Conservation (phyloP, 1,284 basidiomycete genomes). For the Trichosporon ovoides region DNA sequence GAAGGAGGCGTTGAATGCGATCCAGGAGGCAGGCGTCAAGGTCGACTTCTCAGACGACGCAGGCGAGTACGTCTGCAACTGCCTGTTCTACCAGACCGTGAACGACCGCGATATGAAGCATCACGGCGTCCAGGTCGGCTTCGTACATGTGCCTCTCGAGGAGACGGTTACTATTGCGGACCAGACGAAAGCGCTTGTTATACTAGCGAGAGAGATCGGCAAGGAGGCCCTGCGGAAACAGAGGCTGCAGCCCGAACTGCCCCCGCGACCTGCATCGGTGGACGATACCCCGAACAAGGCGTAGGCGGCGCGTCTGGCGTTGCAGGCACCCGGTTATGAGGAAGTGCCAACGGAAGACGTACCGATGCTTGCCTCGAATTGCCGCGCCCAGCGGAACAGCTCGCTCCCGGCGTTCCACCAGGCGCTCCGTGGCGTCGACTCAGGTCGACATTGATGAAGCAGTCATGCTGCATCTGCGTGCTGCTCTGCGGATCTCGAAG, state of each 20-base stretch:
- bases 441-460: too few species aligned
- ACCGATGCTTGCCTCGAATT: too few species aligned
- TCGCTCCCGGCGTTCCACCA: too few species aligned
- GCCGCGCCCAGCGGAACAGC: too few species aligned
- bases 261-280: too few species aligned
- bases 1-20: background rate
- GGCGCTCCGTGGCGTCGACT: too few species aligned
- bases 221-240: background rate
- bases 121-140: slow-evolving; percentile 8
- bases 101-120: background rate
- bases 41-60: slow-evolving; percentile 12
- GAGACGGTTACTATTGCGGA: slow-evolving; percentile 4
- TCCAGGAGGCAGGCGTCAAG: slow-evolving; percentile 9
- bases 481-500: too few species aligned
- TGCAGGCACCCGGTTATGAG: too few species aligned
- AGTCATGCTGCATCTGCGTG: too few species aligned
- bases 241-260: background rate
- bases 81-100: slow-evolving; percentile 15
- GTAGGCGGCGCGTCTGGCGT: too few species aligned
- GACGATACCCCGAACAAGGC: too few species aligned
- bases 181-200: slow-evolving; percentile 13
- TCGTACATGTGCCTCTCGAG: slow-evolving; percentile 16
- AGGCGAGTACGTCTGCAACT: slow-evolving; percentile 20
- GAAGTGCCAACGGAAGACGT: too few species aligned
- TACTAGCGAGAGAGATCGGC: slow-evolving; percentile 10